Evolutionary conservation across 2,329 filamentous ascomycete genomes (phyloP).

Genomic region (Neodidymelliopsis sp.): DNA sequence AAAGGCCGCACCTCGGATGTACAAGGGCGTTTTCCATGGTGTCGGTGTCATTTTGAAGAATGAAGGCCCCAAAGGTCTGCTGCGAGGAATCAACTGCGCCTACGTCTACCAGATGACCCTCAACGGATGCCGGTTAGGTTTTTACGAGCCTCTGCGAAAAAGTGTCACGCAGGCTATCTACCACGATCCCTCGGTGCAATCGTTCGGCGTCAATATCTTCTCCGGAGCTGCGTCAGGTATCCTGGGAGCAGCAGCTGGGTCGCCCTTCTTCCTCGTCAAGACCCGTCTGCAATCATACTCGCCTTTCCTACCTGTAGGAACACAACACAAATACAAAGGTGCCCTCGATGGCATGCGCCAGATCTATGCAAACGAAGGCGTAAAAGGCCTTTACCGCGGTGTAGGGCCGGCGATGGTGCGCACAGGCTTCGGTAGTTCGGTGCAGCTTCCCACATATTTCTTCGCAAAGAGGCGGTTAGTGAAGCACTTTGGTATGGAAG

Average conservation of each 20-base stretch:
- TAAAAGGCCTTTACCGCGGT: slow-evolving; percentile 85
- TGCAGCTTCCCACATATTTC: slow-evolving; percentile 97
- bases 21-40: slow-evolving; percentile 90
- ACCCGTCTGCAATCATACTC: slow-evolving; percentile 94
- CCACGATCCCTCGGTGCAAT: slow-evolving; percentile 77
- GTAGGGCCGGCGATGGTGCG: slow-evolving; percentile 94
- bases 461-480: slow-evolving; percentile 90
- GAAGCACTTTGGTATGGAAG: slow-evolving; percentile 84
- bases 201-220: slow-evolving; percentile 90
- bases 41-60: slow-evolving; percentile 89
- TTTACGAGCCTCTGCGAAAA: slow-evolving; percentile 93
- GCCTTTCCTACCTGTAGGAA: slow-evolving; percentile 90
- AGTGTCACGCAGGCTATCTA: slow-evolving; percentile 73
- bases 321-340: slow-evolving; percentile 92
- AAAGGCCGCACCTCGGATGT: slow-evolving; percentile 83
- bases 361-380: slow-evolving; percentile 80
- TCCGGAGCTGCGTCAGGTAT: slow-evolving; percentile 89
- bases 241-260: slow-evolving; percentile 89
- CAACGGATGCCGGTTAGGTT: slow-evolving; percentile 94
- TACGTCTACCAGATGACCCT: slow-evolving; percentile 97
- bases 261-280: slow-evolving; percentile 97
- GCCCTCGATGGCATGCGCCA: slow-evolving; percentile 81
- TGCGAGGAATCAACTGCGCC: slow-evolving; percentile 89
- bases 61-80: slow-evolving; percentile 84
- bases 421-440: slow-evolving; percentile 93